Percentiles rank a stretch among this genome's conserved stretches.
phyloP scores from a whole-genome alignment of 2,329 filamentous ascomycete species.

The Myriosclerotinia scirpicola region DNA sequence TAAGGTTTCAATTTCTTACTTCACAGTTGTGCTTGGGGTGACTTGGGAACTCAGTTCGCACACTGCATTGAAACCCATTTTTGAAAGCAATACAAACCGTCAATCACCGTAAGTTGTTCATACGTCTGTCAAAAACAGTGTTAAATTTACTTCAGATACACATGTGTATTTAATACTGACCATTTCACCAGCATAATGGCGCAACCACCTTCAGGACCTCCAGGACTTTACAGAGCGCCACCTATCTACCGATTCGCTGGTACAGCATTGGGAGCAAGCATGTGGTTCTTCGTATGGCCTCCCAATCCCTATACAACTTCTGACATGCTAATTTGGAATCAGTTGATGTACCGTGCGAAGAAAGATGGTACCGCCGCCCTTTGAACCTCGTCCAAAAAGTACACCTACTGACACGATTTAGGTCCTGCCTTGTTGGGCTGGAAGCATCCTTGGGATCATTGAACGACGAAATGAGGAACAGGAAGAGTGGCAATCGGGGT shows the following conservation, averaged over 20 bases:
- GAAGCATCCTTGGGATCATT: constrained; percentile 98
- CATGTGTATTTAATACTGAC: not conserved
- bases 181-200: constrained; percentile 47
- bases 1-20: not conserved
- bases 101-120: not conserved
- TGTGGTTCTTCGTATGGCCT: constrained; percentile 94
- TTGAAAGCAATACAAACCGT: not conserved
- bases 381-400: not conserved
- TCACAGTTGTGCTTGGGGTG: not conserved
- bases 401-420: constrained; percentile 39
- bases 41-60: not conserved
- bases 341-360: constrained; percentile 96
- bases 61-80: constrained; percentile 3
- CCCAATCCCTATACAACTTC: not conserved
- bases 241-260: constrained; percentile 82
- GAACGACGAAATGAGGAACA: constrained; percentile 40
- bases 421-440: constrained; percentile 79
- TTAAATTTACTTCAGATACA: not conserved
- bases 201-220: constrained; percentile 56
- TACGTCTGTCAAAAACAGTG: no score
- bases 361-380: constrained; percentile 67
- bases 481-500: not conserved
- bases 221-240: constrained; percentile 43
- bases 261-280: constrained; percentile 85
- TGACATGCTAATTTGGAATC: constrained; percentile 29